These are phyloP conservation scores for Penicillium dipodomyicola DNA, from an alignment of 495 filamentous ascomycete species.

Conservation along the genomic window DNA sequence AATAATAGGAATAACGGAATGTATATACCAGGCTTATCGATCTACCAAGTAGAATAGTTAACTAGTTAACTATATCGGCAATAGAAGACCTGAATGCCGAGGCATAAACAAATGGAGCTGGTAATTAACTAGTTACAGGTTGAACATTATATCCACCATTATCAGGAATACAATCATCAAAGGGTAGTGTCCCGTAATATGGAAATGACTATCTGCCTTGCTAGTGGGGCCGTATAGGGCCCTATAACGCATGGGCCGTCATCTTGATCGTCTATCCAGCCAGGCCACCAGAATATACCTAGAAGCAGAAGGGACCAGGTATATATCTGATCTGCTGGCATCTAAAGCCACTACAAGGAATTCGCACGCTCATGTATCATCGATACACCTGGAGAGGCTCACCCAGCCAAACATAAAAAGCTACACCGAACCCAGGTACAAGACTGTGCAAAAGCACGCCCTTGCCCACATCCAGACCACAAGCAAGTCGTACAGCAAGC, in stretches of 20 bases:
- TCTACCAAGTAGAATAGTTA: no score
- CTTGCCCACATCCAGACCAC: not conserved
- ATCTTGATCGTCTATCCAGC: not conserved
- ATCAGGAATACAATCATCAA: not conserved
- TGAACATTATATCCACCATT: no score
- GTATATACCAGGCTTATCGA: no score
- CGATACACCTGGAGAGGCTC: not conserved
- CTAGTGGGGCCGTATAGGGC: not conserved
- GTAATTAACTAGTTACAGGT: no score
- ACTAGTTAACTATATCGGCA: no score
- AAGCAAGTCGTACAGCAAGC: not conserved
- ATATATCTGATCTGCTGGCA: not conserved
- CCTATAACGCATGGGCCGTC: not conserved
- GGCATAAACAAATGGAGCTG: no score
- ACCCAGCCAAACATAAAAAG: constrained; percentile 1
- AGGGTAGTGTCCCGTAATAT: no score
- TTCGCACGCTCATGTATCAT: not conserved
- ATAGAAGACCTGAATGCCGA: no score
- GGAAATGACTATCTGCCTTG: not conserved
- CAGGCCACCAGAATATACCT: not conserved
- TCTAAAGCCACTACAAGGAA: not conserved
- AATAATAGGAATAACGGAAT: no score
- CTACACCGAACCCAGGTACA: not conserved
- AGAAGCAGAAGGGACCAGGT: not conserved
- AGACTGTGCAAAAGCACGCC: not conserved